Evolutionary conservation across 176 grass and related monocot species (phyloP), one percentile per base, ranked within the genome.

Genomic region (Calamus simplicifolius): DNA sequence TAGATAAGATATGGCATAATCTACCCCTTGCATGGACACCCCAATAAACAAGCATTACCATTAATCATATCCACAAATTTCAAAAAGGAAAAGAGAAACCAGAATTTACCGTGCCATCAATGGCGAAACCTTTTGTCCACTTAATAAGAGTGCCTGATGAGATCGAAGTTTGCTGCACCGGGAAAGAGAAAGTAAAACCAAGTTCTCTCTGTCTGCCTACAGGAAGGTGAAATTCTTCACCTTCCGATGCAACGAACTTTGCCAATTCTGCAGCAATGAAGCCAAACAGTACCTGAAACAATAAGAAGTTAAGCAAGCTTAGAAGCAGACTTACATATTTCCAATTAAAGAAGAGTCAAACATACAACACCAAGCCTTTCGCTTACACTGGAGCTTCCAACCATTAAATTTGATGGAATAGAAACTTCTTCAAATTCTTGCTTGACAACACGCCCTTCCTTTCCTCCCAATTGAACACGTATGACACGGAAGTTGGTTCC

Each of bases 401-500:
- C 65, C 65, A 68, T 68, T 51, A 68, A 30, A 35, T 56, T 13
- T 25, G 18, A 28, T 15, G 65, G 65, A 18, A 68, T 68, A 1
- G 65, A 68, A 14, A 68, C 65, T 52, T 68, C 65, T 29, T 68
- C 29, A 25, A 14, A 54, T 23, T 54, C 51, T 55, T 68, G 51
- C 52, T 25, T 68, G 49, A 68, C 18, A 25, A 68, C 65, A 54
- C 10, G 27, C 51, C 52, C 52, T 68, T 54, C 65, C 28, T 38
- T 68, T 38, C 65, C 65, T 16, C 65, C 65, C 31, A 68, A 38
- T 56, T 68, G 65, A 6, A 68, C 65, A 8, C 65, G 65, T 18
- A 68, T 6, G 17, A 56, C 65, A 8, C 65, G 65, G 19, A 68
- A 68, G 28, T 68, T 68, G 65, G 65, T 68, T 25, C 65, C 65